These are phyloP conservation scores for Posidonia oceanica DNA, from an alignment of 116 monocot species.

Conservation along the genomic window DNA sequence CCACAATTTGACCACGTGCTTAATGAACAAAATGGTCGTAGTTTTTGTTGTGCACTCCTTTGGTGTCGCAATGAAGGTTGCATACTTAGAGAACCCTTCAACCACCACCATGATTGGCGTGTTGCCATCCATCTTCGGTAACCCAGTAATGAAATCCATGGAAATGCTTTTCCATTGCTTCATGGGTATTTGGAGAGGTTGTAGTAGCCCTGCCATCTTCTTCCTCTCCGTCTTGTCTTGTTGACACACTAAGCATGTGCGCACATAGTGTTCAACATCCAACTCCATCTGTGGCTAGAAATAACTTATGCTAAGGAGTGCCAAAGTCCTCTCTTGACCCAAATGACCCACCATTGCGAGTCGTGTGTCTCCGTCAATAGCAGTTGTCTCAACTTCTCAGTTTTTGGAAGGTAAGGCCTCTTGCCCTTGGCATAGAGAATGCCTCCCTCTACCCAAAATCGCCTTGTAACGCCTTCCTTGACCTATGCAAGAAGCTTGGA, in stretches of 20 bases:
- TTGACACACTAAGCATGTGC: not conserved
- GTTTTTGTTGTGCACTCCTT: not conserved
- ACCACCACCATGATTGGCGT: not conserved
- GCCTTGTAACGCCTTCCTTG: not conserved
- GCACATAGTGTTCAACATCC: not conserved
- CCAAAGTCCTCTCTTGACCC: not conserved
- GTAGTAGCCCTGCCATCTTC: not conserved
- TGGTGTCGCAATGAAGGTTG: not conserved
- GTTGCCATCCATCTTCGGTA: not conserved
- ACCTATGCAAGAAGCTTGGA: not conserved
- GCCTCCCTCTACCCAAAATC: not conserved
- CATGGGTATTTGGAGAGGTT: not conserved
- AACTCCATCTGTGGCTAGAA: not conserved
- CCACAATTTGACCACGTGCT: conserved; percentile 5
- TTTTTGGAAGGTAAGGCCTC: not conserved
- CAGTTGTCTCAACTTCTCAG: not conserved
- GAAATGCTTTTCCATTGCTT: not conserved
- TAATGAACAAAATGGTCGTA: not conserved
- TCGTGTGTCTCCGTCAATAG: not conserved
- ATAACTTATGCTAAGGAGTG: not conserved
- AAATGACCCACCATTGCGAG: not conserved
- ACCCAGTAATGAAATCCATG: conserved; percentile 3
- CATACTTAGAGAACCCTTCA: not conserved
- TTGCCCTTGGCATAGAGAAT: not conserved
- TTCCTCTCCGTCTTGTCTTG: not conserved